Evolutionary conservation across 2,329 filamentous ascomycete species (phyloP), one percentile per base, ranked within the genome.

Genomic region (Nothophaeocryptopus gaeumannii): DNA sequence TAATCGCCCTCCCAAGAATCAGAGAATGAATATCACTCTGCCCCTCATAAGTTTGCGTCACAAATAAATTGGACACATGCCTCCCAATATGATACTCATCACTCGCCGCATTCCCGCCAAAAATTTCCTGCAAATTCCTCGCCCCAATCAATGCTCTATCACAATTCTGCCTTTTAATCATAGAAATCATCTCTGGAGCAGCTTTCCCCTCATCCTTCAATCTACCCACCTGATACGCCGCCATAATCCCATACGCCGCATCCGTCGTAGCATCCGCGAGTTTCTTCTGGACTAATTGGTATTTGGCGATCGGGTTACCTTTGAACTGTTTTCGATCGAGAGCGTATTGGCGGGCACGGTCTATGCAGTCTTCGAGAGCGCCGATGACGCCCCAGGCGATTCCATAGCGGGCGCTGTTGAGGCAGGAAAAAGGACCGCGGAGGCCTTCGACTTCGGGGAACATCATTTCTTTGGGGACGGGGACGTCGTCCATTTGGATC

Each of bases 111-210:
- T 99, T 99, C 29, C 93, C 93, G 50, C 93, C 93, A 73, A 99
- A 96, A 15, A 99, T 82, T 74, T 99, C 93, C 72, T 99, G 93
- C 54, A 99, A 75, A 53, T 80, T 83, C 58, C 93, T 80, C 14
- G 90, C 84, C 59, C 92, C 90, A 29, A 81, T 75, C 63, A 99
- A 75, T 12, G 93, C 93, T 45, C 85, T 78, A 72, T 99, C 93
- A 71, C 93, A 99, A 72, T 99, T 99, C 74, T 97, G 91, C 60
- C 93, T 80, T 80, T 99, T 99, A 67, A 97, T 84, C 88, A 99
- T 85, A 8, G 80, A 84, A 64, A 99, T 95, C 92, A 97, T 97
- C 75, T 99, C 93, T 5, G 93, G 91, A 2, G 86, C 84, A 16
- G 81, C 83, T 70, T 89, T 88, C 56, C 91, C 91, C 67, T 89